Base-by-base conservation (phyloP, 2,329 filamentous ascomycete genomes). In the Gaeumannomyces sp. region DNA sequence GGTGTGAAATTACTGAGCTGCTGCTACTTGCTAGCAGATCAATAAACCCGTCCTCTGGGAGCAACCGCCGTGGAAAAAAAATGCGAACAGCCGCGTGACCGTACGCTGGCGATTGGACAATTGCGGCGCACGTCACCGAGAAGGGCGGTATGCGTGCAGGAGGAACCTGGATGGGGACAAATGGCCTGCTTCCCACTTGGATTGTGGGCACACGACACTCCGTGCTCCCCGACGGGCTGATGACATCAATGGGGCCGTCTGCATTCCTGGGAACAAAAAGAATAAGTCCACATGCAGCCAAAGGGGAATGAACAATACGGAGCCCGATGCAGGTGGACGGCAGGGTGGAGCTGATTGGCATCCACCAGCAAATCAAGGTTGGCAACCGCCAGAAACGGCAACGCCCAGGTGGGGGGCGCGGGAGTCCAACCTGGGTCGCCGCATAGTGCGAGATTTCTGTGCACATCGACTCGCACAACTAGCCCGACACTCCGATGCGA, bases 101-200 rank as follows among this genome's bases (percentile, higher is more conserved):
- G 45, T n/a, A 22, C 45, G 45, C 22, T n/a, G 45, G 45, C 19
- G 45, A 53, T n/a, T 53, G 45, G 45, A n/a, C 45, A 53, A 53
- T 53, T 53, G 45, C 35, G 22, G 45, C 45, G 45, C 45, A 22
- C 19, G 45, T n/a, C 45, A 53, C 45, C 45, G 16, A n/a, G 45
- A 53, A 53, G 45, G 35, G 45, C 45, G 45, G 45, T 53, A 53
- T 53, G 45, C 45, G 45, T 53, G 45, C 45, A 53, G 45, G 45
- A n/a, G 19, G 45, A n/a, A 38, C 14, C 35, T 6, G 19, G 45
- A n/a, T n/a, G 45, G 45, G 45, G 19, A 53, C 22, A 10, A 11
- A 11, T 11, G 22, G 45, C 19, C 45, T 53, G 45, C 45, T n/a
- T 53, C 45, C 45, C 45, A n/a, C 45, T n/a, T 7, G 4, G 22